Percentiles rank a stretch among this genome's conserved stretches.
phyloP scores from a whole-genome alignment of 2,329 filamentous ascomycete species.

The Dactylonectria estremocensis region DNA sequence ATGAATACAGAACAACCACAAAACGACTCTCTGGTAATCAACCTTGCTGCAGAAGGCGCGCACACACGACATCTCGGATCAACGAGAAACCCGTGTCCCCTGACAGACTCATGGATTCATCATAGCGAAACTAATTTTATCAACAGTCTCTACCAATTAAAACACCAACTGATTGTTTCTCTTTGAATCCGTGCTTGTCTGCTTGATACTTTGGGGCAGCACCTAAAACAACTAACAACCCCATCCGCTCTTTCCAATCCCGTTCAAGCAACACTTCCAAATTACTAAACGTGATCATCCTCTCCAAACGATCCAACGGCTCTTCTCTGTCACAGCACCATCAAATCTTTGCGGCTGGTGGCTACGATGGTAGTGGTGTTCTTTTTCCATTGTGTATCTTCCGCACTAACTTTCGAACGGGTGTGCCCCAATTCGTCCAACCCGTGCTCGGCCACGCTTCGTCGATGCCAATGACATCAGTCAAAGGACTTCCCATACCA shows the following conservation, averaged over 20 bases:
- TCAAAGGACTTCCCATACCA: slow-evolving; percentile 44
- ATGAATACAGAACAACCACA: background rate
- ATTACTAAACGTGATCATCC: background rate
- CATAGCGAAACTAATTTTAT: background rate
- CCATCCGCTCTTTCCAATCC: background rate
- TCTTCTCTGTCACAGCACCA: background rate
- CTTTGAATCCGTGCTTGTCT: background rate
- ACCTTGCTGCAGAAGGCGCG: background rate
- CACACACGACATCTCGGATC: background rate
- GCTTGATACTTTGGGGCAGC: background rate
- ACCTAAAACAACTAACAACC: background rate
- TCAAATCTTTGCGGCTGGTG: background rate
- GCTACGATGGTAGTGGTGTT: background rate
- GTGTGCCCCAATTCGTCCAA: slow-evolving; percentile 32
- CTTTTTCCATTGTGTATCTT: slow-evolving; percentile 21
- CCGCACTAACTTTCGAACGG: slow-evolving; percentile 13
- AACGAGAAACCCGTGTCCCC: background rate
- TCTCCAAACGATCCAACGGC: background rate
- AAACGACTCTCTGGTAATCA: background rate
- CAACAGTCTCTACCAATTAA: background rate
- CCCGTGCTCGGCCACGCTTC: slow-evolving; percentile 31
- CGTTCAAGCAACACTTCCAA: background rate
- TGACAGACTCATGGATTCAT: background rate
- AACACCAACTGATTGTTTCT: background rate
- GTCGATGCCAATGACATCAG: slow-evolving; percentile 32